A percentile compares a stretch with the other conserved stretches of the same genome.
Conservation (phyloP, 805 yeast genomes). For the Suhomyces pyralidae region DNA sequence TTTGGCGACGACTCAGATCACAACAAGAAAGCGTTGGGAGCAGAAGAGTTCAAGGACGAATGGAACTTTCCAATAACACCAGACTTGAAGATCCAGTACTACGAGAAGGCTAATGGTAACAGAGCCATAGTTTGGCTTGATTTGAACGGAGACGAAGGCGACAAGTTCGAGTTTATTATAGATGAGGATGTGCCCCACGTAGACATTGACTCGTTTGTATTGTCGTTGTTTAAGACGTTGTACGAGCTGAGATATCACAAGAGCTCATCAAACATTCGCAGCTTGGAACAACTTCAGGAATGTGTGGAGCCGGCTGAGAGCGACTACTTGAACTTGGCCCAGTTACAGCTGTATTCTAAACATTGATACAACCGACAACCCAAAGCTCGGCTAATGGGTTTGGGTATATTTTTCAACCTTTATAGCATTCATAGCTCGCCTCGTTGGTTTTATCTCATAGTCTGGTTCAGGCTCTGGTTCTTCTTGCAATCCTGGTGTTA, state of each 20-base stretch:
- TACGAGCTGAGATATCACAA: conserved; percentile 66
- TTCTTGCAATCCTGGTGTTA: not conserved
- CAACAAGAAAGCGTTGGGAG: not conserved
- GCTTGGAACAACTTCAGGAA: conserved; percentile 49
- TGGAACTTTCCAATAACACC: conserved; percentile 67
- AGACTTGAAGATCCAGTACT: conserved; percentile 53
- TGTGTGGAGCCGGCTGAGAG: conserved; percentile 29
- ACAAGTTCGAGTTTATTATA: conserved; percentile 74
- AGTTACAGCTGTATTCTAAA: not conserved
- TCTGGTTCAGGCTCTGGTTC: not conserved
- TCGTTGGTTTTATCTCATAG: too few relatives aligned
- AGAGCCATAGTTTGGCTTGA: conserved; percentile 77
- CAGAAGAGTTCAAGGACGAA: conserved; percentile 50
- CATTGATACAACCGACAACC: not conserved
- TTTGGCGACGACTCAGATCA: conserved; percentile 27
- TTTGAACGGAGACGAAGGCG: conserved; percentile 81
- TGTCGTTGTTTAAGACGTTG: conserved; percentile 61
- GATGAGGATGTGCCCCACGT: conserved; percentile 55
- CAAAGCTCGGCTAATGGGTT: not conserved
- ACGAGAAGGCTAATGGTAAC: conserved; percentile 50
- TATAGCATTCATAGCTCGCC: not conserved
- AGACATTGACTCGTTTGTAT: conserved; percentile 61
- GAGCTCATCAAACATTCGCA: conserved; percentile 14
- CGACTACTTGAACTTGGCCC: not conserved
- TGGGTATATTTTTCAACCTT: too few relatives aligned